Base-by-base conservation (phyloP, 169 alveolate species). In the Plasmodium vivax region DNA sequence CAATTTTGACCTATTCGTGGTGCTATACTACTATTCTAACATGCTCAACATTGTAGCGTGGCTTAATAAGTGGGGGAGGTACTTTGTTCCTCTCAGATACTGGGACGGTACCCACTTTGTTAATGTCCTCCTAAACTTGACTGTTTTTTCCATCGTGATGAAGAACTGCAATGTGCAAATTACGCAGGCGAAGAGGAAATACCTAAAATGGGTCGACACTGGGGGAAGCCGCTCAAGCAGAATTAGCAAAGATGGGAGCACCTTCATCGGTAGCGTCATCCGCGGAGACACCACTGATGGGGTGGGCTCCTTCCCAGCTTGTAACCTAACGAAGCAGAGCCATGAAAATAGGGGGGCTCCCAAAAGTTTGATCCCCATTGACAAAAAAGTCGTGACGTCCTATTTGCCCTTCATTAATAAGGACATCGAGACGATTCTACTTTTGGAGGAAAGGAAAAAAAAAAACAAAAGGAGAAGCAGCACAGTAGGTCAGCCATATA, bases 1-100 rank as follows among this genome's bases (percentile, higher is more conserved):
- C 36, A 92, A 92, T 92, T 92, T 92, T 82, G 95, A 92, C 32
- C 74, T 92, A n/a, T 92, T 92, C 84, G 85, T 92, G 19, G 27
- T 71, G 38, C 9, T 92, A 68, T 92, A 58, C 83, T 92, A 92
- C 77, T 92, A 82, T 79, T 36, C 92, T 7, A 30, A 92, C 75
- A 92, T 92, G 83, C 43, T 82, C 16, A 36, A 83, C 41, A 83
- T 92, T 19, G 32, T 92, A 45, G 27, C 81, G 23, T 92, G 95
- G 95, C 36, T 92, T 56, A 81, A 72, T n/a, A 92, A 92, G 32
- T 82, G 95, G 92, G 77, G 75, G 14, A 8, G 51, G 34, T 79
- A 82, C 56, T 82, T 92, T 82, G 87, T 92, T 16, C 92, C 92
- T 41, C 3, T 75, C 4, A 51, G 47, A 92, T 79, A 92, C 27